Evolutionary conservation across 768 basidiomycete species (phyloP), one percentile per base, ranked within the genome.

Genomic region (Phlebiopsis gigantea): DNA sequence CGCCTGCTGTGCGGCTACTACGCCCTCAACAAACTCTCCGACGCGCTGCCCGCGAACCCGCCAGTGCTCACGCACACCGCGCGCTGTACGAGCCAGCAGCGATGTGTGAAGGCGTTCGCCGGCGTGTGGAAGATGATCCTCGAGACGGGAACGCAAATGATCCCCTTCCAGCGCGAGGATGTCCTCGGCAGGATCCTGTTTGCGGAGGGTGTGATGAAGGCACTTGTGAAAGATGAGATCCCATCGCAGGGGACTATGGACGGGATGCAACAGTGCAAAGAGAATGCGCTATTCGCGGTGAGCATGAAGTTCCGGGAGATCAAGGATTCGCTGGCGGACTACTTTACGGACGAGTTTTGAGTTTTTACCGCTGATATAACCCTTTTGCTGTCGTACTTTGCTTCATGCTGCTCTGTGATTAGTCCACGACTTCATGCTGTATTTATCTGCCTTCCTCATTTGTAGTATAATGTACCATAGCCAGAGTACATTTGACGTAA

Each of bases 1-100:
- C 78, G 79, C 39, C 68, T 83, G 41, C 66, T 83, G 7, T 79
- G 78, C 24, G 82, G 82, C 15, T 75, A 78, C 63, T 79, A 82
- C 63, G 72, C 74, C 31, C 73, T 82, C 24, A 71, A 71, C 5
- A 72, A 74, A 55, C 65, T 76, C 28, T 76, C 76, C 70, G 75
- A 79, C 46, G 68, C 71, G 17, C 71, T 82, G 6, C 73, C 76
- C 4, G 64, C 59, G 44, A 72, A 69, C 28, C 71, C 79, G 12
- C 81, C 80, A 17, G 55, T 63, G 30, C 63, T 81, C 26, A 66
- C 68, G 45, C 81, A 81, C 61, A 70, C 68, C 47, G 66, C 69
- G 21, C 68, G 75, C 24, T 81, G 80, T 62, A 64, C 71, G 30
- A 68, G 68, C 17, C 70, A 72, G 60, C 72, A 71, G 24, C 68